Evolutionary conservation across 345 rosid species (phyloP), one percentile per base, ranked within the genome.

Genomic region (Hibiscus syriacus): DNA sequence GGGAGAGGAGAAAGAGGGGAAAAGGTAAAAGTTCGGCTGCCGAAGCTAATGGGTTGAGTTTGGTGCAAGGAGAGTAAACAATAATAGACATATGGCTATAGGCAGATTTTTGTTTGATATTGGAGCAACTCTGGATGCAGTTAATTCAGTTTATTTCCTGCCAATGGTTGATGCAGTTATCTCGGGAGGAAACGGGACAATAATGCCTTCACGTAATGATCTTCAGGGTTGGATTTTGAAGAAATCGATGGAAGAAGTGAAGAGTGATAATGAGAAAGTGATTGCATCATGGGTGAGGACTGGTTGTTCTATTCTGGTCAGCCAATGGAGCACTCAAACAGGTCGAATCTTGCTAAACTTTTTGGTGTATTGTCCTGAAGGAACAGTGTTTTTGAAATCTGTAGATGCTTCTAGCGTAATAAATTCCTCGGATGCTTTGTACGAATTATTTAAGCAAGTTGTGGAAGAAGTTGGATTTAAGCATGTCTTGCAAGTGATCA

Each of bases 401-500:
- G 77, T 87, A 23, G 96, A 89, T 49, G 89, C 85, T 3, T 81
- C 92, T 2, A 76, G 77, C 52, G 45, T 80, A 25, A 64, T 82
- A 53, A 71, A 72, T 68, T 89, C 91, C 59, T 60, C 79, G 6
- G 95, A 87, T 71, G 72, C 65, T 50, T 66, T 94, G 55, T 83
- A 74, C 71, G 86, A 81, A 72, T 70, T 84, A 38, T 80, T 91
- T 67, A 89, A 79, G 77, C 85, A 83, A 56, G 87, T 83, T 23
- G 92, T 91, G 54, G 92, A 88, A 74, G 95, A 89, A 77, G 89
- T 91, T 22, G 99, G 98, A 3, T 83, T 23, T 13, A 79, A 73
- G 26, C 66, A 88, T 68, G 91, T 94, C 41, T 72, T 94, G 79
- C 99, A 94, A 78, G 96, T 94, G 61, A 89, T 94, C 55, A 91